A percentile compares a stretch with the other conserved stretches of the same genome.
phyloP scores from a whole-genome alignment of 306 rosid genomes.

The Medicago truncatula region DNA sequence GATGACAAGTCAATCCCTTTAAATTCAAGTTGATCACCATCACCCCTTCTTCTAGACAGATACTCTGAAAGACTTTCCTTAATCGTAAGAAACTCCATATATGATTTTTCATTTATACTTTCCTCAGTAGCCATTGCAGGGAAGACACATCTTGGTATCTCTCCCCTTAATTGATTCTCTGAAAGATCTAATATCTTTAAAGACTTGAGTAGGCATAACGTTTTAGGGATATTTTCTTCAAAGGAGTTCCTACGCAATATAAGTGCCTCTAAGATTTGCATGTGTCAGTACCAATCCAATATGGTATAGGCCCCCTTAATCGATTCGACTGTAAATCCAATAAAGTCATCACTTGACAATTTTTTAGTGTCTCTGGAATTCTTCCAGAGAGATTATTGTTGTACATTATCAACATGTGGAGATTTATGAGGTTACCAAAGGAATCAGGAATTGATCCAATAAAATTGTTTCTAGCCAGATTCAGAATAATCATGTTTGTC shows the following conservation, averaged over 20 bases:
- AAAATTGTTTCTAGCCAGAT: background rate
- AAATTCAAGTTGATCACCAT: background rate
- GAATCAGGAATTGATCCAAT: constrained; percentile 42
- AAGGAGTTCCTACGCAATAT: background rate
- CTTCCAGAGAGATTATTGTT: constrained; percentile 12
- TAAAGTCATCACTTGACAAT: background rate
- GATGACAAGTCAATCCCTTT: constrained; percentile 36
- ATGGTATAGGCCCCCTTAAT: constrained; percentile 34
- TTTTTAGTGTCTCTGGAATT: constrained; percentile 16
- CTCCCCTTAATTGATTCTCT: constrained; percentile 27
- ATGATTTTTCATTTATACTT: background rate
- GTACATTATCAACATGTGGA: background rate
- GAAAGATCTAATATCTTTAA: constrained; percentile 33
- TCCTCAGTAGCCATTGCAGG: background rate
- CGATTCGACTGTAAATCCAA: constrained; percentile 19
- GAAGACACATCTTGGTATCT: constrained; percentile 37
- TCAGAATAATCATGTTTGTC: background rate
- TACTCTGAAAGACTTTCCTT: background rate
- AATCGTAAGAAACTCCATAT: background rate
- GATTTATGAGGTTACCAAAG: background rate
- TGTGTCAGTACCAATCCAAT: constrained; percentile 34
- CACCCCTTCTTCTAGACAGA: background rate
- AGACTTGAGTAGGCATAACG: constrained; percentile 22
- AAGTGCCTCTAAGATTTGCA: background rate
- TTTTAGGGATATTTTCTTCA: constrained; percentile 28